Evolutionary conservation across 495 filamentous ascomycete genomes (phyloP).

Genomic region (Aspergillus ostianus): DNA sequence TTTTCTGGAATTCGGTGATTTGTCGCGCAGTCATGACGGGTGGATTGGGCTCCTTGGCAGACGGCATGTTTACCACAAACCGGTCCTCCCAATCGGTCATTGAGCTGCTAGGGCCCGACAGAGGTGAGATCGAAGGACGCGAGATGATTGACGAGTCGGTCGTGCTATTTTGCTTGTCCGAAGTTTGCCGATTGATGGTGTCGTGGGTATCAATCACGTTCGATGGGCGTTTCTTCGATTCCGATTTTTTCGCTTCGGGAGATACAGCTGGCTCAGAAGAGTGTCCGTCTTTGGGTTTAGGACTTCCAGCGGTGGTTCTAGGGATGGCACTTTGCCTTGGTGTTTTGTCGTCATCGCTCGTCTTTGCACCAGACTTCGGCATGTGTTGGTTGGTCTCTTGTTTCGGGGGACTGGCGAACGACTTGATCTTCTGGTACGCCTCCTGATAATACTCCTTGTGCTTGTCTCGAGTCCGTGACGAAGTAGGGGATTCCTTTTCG

Average conservation of each 20-base stretch:
- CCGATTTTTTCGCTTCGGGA: constrained; percentile 19
- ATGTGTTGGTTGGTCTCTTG: constrained; percentile 20
- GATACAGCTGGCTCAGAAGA: neutral
- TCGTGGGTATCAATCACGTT: constrained; percentile 12
- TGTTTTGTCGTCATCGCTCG: constrained; percentile 19
- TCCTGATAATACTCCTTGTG: constrained; percentile 22
- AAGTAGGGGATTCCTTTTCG: constrained; percentile 29
- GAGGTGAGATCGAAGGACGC: constrained; percentile 32
- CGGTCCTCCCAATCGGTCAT: constrained; percentile 43
- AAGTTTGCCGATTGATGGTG: constrained; percentile 18
- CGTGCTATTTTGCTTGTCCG: constrained; percentile 21
- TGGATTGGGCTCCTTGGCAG: constrained; percentile 45
- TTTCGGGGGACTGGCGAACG: constrained; percentile 19
- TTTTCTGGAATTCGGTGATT: constrained; percentile 42
- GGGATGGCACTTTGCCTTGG: constrained; percentile 23
- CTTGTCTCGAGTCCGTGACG: constrained; percentile 23
- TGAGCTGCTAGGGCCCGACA: constrained; percentile 33
- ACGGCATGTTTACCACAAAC: constrained; percentile 49
- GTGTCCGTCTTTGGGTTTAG: constrained; percentile 9
- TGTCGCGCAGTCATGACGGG: constrained; percentile 39
- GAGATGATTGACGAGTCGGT: constrained; percentile 33
- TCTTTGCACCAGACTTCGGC: constrained; percentile 13
- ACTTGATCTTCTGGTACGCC: constrained; percentile 24
- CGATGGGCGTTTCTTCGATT: constrained; percentile 1
- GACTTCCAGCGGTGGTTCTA: constrained; percentile 30